Percentiles rank a stretch among this genome's conserved stretches.
phyloP scores from a whole-genome alignment of 768 basidiomycete genomes.

The Hebeloma cylindrosporum region DNA sequence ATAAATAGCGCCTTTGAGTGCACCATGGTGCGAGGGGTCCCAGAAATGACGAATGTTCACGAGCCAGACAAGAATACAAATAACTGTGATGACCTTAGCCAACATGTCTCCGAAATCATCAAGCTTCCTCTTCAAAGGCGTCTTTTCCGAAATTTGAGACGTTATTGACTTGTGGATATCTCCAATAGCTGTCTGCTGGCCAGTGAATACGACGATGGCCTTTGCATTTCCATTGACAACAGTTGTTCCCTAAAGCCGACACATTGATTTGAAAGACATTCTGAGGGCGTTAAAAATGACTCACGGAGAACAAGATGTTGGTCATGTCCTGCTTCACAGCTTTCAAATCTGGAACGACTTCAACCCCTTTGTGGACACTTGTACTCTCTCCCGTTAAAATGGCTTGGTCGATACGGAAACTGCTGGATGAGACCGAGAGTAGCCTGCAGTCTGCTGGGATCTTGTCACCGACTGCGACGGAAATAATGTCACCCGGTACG shows the following conservation, averaged over 20 bases:
- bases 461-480: slow-evolving; percentile 91
- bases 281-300: slow-evolving; percentile 22
- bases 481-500: slow-evolving; percentile 93
- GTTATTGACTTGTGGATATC: slow-evolving; percentile 97
- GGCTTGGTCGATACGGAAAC: slow-evolving; percentile 94
- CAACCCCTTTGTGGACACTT: slow-evolving; percentile 80
- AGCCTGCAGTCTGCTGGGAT: slow-evolving; percentile 94
- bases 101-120: slow-evolving; percentile 98
- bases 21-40: slow-evolving; percentile 92
- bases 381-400: slow-evolving; percentile 93
- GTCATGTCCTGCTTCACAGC: slow-evolving; percentile 99
- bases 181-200: slow-evolving; percentile 87
- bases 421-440: slow-evolving; percentile 86
- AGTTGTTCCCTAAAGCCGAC: slow-evolving; percentile 73
- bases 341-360: slow-evolving; percentile 62
- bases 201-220: slow-evolving; percentile 88
- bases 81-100: slow-evolving; percentile 96
- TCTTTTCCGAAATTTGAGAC: slow-evolving; percentile 92
- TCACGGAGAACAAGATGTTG: slow-evolving; percentile 91
- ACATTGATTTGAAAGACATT: no score
- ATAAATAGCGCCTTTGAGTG: slow-evolving; percentile 91
- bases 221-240: slow-evolving; percentile 91
- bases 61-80: slow-evolving; percentile 97
- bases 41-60: slow-evolving; percentile 96
- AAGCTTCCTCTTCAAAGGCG: slow-evolving; percentile 93